Conservation (phyloP, 129 eudicot species). For the Chrysanthemum makinoi region DNA sequence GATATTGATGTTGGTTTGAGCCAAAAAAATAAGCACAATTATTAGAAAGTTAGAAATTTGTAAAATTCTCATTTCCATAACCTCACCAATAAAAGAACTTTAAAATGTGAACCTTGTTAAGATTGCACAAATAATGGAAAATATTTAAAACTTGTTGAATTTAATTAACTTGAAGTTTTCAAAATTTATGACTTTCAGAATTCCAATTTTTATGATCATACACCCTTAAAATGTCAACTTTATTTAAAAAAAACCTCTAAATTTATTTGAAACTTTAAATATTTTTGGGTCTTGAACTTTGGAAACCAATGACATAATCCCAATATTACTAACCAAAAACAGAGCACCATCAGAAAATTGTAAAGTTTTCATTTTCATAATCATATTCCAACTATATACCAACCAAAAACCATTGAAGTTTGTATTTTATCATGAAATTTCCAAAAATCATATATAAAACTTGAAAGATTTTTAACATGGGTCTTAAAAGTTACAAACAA, state of each 20-base stretch:
- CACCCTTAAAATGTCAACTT: no score
- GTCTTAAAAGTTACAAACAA: conserved; percentile 11
- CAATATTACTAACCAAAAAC: background rate
- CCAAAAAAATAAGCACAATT: conserved; percentile 9
- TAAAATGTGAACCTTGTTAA: background rate
- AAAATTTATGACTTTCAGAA: no score
- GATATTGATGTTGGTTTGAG: conserved; percentile 13
- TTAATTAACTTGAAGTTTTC: no score
- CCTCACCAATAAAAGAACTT: background rate
- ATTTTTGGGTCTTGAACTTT: no score
- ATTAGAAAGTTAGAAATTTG: background rate
- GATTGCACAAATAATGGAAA: background rate
- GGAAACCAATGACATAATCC: no score
- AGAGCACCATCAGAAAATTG: background rate
- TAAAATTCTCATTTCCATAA: background rate
- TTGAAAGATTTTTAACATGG: conserved; percentile 10
- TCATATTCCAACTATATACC: background rate
- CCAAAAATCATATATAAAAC: conserved; percentile 3
- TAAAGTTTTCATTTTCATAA: background rate
- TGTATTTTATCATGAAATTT: background rate
- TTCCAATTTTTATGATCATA: no score
- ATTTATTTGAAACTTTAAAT: no score
- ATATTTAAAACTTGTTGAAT: background rate
- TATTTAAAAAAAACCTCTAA: no score
- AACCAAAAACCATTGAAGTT: background rate